phyloP scores from a whole-genome alignment of 2,329 filamentous ascomycete genomes.

The Huntiella omanensis region DNA sequence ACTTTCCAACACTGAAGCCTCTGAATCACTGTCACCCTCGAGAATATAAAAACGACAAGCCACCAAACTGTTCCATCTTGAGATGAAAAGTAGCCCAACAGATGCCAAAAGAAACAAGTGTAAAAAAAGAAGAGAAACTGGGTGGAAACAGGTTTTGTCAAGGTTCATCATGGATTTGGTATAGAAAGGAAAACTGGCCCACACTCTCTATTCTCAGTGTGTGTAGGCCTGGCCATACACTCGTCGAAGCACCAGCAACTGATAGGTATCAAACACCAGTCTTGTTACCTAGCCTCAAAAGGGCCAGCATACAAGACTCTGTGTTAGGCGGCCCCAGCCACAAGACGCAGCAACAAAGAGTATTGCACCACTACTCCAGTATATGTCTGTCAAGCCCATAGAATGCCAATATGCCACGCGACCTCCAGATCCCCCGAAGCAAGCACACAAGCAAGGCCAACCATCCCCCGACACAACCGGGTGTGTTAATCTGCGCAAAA shows the following conservation, averaged over 20 bases:
- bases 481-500: not conserved
- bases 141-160: not conserved
- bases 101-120: not conserved
- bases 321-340: not conserved
- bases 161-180: conserved; percentile 10
- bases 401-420: conserved; percentile 5
- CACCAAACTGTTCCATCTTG: not conserved
- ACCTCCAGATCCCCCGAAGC: conserved; percentile 4
- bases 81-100: not conserved
- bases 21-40: no score
- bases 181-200: conserved; percentile 9
- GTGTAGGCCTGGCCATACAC: not conserved
- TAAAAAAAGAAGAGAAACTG: not conserved
- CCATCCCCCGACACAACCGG: not conserved
- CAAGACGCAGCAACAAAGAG: not conserved
- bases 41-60: not conserved
- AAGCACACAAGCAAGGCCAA: conserved; percentile 5
- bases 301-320: not conserved
- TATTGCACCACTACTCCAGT: conserved; percentile 1
- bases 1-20: no score
- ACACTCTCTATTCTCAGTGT: not conserved
- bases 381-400: conserved; percentile 7
- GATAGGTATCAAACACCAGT: not conserved
- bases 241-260: not conserved
- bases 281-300: not conserved